phyloP scores from a whole-genome alignment of 148 eudicot species.

The Nepenthes gracilis region DNA sequence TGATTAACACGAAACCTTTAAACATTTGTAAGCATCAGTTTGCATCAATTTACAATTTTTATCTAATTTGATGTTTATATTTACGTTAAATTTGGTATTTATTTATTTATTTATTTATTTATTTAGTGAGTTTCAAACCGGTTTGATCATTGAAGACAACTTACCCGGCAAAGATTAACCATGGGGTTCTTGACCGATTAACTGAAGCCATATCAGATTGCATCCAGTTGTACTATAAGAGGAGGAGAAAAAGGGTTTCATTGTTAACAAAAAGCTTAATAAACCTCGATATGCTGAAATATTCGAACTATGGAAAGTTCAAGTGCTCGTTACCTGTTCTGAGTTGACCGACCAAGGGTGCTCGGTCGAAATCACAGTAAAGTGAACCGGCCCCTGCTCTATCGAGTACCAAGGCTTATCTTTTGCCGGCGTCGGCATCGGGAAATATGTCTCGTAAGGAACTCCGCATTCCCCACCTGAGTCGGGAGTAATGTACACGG shows the following conservation, averaged over 20 bases:
- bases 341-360: conserved; percentile 39
- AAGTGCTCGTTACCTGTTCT: conserved; percentile 26
- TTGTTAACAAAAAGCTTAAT: background rate
- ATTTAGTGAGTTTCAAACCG: too few relatives aligned
- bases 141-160: background rate
- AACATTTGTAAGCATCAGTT: too few relatives aligned
- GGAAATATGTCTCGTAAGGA: conserved; percentile 83
- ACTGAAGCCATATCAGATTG: conserved; percentile 68
- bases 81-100: too few relatives aligned
- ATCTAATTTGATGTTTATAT: too few relatives aligned
- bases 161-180: conserved; percentile 36
- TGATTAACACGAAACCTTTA: too few relatives aligned
- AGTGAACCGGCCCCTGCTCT: conserved; percentile 53
- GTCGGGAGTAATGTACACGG: conserved; percentile 62
- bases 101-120: too few relatives aligned
- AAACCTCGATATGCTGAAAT: background rate
- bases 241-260: background rate
- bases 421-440: conserved; percentile 56
- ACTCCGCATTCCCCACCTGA: conserved; percentile 96
- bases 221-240: conserved; percentile 14
- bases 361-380: conserved; percentile 49
- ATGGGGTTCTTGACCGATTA: conserved; percentile 67
- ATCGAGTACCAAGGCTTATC: conserved; percentile 84
- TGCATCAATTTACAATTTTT: too few relatives aligned
- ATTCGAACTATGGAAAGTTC: too few relatives aligned